Conservation (phyloP, 2,329 filamentous ascomycete species). For the Blastomyces silverae region DNA sequence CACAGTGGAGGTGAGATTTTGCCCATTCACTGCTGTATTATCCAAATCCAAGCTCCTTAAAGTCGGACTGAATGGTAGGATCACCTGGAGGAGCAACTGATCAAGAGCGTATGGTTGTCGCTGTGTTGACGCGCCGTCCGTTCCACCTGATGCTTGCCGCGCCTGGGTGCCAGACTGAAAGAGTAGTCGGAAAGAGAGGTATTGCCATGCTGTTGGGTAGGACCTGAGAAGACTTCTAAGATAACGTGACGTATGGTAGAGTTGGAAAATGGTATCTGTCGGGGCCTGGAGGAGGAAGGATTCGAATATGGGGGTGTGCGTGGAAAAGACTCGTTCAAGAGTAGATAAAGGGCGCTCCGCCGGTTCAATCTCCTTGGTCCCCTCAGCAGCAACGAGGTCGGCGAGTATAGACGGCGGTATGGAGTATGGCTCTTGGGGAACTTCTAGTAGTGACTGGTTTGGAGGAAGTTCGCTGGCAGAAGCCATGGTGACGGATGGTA, state of each 20-base stretch:
- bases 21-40: conserved; percentile 55
- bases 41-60: conserved; percentile 53
- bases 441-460: background rate
- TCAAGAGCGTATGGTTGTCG: conserved; percentile 55
- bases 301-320: conserved; percentile 53
- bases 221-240: conserved; percentile 49
- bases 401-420: background rate
- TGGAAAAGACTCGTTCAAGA: conserved; percentile 51
- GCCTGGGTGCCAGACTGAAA: conserved; percentile 36
- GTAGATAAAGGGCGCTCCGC: conserved; percentile 35
- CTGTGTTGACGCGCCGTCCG: conserved; percentile 30
- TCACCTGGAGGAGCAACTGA: conserved; percentile 50
- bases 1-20: conserved; percentile 50
- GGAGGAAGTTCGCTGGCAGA: background rate
- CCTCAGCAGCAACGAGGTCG: conserved; percentile 24
- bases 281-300: conserved; percentile 53
- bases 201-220: conserved; percentile 57
- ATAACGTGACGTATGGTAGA: conserved; percentile 53
- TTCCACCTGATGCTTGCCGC: conserved; percentile 29
- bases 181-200: conserved; percentile 52
- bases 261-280: conserved; percentile 50
- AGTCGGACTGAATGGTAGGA: conserved; percentile 51
- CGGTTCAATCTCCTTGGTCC: conserved; percentile 23
- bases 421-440: background rate
- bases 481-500: conserved; percentile 5